Evolutionary conservation across 2,329 filamentous ascomycete genomes (phyloP), one percentile per base, ranked within the genome.

Genomic region (Nigrospora osmanthi): DNA sequence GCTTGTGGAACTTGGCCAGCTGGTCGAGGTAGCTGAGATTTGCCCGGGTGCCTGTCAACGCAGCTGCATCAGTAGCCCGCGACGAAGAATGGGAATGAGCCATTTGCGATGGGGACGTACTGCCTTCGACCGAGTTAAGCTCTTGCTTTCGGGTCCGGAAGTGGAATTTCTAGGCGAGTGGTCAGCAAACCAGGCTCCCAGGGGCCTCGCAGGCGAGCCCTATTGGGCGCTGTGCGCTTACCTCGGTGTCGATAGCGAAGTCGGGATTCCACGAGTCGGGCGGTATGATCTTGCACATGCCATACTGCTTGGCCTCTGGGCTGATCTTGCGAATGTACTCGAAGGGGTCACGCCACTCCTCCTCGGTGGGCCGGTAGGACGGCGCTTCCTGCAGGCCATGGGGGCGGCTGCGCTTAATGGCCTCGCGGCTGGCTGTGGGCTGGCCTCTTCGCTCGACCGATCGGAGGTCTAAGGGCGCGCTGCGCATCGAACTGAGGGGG

Each of bases 21-120:
- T 94, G 89, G 64, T 98, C 93, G 52, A 97, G 80, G 63, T 98
- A 98, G 54, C 90, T 94, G 49, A 96, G 76, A 64, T 97, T 97
- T 53, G 91, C 89, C 62, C 93, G 87, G 51, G 91, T 96, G 59
- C 89, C 89, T 94, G 31, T 15, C 32, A 32, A 23, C 28, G 35
- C 16, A 41, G 39, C 39, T 34, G 39, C 39, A 33, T 9, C 31
- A 19, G 34, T 14, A 19, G 14, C 4, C 38, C 11, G 44, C 38
- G 37, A 54, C 36, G 52, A 45, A 39, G 19, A 47, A 56, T 44
- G 43, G 40, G 35, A 35, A 47, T 58, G 47, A 53, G 48, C 48
- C 61, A 54, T 37, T 36, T 31, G 34, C 45, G 32, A 52, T 42
- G 47, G 49, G 40, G 44, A 75, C 81, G 67, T 79, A 94, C 89